These are phyloP conservation scores for Tulasnella sp. DNA, from an alignment of 768 basidiomycete genomes.

Conservation along the genomic window DNA sequence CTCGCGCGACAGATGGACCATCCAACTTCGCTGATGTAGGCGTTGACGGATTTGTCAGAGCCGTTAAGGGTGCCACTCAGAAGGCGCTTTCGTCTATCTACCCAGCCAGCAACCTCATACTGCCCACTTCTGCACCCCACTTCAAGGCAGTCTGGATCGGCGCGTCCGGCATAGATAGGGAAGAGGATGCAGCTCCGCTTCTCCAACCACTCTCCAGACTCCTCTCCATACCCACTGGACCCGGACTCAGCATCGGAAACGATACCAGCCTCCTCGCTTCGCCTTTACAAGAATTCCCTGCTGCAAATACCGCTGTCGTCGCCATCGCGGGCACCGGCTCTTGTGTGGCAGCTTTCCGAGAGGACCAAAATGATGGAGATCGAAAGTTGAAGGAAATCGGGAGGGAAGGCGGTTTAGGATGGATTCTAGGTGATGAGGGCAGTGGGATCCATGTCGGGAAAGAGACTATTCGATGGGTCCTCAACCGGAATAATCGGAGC, in stretches of 20 bases:
- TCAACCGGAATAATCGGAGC: conserved; percentile 22
- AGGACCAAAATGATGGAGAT: background rate
- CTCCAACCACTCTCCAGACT: conserved; percentile 37
- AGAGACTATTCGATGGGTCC: conserved; percentile 57
- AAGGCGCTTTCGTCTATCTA: conserved; percentile 32
- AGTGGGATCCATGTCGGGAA: conserved; percentile 72
- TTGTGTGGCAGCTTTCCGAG: conserved; percentile 41
- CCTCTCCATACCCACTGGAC: conserved; percentile 45
- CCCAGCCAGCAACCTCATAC: background rate
- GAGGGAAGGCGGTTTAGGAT: conserved; percentile 70
- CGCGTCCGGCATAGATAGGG: conserved; percentile 70
- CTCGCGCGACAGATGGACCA: conserved; percentile 59
- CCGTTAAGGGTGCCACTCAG: conserved; percentile 41
- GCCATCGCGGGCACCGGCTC: conserved; percentile 78
- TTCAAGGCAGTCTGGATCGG: conserved; percentile 73
- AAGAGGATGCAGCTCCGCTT: conserved; percentile 46
- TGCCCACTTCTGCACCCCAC: conserved; percentile 2
- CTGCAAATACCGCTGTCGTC: conserved; percentile 51
- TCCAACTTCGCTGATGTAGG: conserved; percentile 81
- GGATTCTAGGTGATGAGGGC: conserved; percentile 78
- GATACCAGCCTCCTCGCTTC: conserved; percentile 79
- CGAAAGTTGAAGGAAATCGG: conserved; percentile 46
- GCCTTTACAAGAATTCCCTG: conserved; percentile 51
- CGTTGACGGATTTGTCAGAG: conserved; percentile 43
- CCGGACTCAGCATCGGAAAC: conserved; percentile 54